Base-by-base conservation (phyloP, 2,329 filamentous ascomycete species). In the Colletotrichum acutatum region DNA sequence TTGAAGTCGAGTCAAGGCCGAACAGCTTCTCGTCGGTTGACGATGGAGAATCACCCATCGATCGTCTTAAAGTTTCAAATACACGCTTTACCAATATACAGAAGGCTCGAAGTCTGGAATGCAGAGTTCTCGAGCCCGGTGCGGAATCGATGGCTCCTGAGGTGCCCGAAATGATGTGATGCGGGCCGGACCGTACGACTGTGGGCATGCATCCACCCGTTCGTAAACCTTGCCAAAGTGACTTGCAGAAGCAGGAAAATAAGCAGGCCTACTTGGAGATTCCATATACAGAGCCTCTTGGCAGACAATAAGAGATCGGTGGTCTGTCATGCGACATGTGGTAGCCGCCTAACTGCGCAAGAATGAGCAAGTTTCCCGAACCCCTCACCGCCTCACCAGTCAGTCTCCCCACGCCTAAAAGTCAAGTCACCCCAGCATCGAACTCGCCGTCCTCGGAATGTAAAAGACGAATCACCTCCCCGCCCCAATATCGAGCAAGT, bases 311-410 rank as follows among this genome's bases (percentile, higher is more conserved):
- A 22, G 12, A 6, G 2, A 19, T 5, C 42, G 49, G 37, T 32
- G 19, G 19, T n/a, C 5, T 24, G 52, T 65, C 52, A 22, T 16
- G 16, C 42, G 12, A 8, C 54, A 57, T 12, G 14, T 8, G 19
- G 19, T 22, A 19, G 42, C 19, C 42, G n/a, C 32, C 16, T 9
- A 63, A 22, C 53, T 70, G 73, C 66, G 73, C 65, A 61, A 69
- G 70, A 64, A 74, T 74, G 73, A 75, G 73, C 73, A 75, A 75
- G 73, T 75, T 75, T 71, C 53, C 22, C 14, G 26, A 8, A 52
- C 52, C 53, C 37, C 52, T 61, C 62, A 37, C 34, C 54, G 30
- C 28, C 57, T 52, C 19, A 37, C 42, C 42, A 49, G 19, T 49
- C 42, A 54, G 22, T 54, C 22, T 53, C 46, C 60, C 26, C 64